phyloP scores from a whole-genome alignment of 176 grass and related monocot genomes.

The Hsuehochloa calcarea region DNA sequence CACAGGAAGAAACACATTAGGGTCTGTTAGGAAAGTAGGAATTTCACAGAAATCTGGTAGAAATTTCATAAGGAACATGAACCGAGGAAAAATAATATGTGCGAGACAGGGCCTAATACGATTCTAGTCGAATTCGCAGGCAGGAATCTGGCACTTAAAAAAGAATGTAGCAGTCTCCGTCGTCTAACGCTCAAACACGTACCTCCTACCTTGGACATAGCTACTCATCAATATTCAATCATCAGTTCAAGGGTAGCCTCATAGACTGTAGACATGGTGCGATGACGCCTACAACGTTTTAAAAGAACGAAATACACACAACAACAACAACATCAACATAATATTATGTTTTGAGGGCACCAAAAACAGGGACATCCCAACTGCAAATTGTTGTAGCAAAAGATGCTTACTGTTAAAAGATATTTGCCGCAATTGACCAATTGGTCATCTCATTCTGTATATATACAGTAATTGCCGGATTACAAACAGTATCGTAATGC shows the following conservation, averaged over 20 bases:
- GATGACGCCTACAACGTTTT: not conserved
- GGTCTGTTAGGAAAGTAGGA: too few species aligned
- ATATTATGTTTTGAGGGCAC: not conserved
- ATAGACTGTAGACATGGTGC: not conserved
- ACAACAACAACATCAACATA: not conserved
- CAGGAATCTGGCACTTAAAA: not conserved
- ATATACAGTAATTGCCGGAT: too few species aligned
- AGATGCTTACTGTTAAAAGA: not conserved
- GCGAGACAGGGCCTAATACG: too few species aligned
- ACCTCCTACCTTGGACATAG: not conserved
- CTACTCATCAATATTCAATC: not conserved
- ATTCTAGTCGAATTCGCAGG: too few species aligned
- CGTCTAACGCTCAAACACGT: not conserved
- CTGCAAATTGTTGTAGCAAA: not conserved
- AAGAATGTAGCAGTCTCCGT: not conserved
- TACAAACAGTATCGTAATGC: too few species aligned
- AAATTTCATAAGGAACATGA: too few species aligned
- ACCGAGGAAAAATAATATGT: too few species aligned
- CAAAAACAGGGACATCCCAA: not conserved
- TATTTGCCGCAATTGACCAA: too few species aligned
- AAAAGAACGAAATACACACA: not conserved
- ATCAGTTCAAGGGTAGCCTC: too few species aligned
- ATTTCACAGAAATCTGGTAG: too few species aligned
- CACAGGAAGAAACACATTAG: too few species aligned
- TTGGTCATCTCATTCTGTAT: too few species aligned